Conservation (phyloP, 805 yeast species). For the Metschnikowia lachancei region DNA sequence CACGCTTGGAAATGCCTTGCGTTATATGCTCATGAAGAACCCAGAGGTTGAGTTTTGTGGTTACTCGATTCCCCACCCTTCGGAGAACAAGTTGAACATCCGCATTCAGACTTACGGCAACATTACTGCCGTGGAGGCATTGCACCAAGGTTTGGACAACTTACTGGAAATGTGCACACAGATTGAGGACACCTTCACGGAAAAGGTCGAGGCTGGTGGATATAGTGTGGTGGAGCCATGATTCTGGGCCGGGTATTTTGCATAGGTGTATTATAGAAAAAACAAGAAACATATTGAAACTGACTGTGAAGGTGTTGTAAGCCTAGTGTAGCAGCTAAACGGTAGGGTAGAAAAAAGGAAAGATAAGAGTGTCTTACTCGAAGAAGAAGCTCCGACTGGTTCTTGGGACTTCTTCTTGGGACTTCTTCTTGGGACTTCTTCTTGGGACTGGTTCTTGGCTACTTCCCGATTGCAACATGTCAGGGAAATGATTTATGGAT, state of each 20-base stretch:
- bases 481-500: too few relatives aligned
- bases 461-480: too few relatives aligned
- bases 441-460: too few relatives aligned
- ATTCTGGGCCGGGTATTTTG: background rate
- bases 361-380: background rate
- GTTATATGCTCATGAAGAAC: constrained; percentile 94
- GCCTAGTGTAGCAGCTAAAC: too few relatives aligned
- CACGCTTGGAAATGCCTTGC: constrained; percentile 89
- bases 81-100: constrained; percentile 82
- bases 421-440: too few relatives aligned
- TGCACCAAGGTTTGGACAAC: constrained; percentile 87
- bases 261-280: constrained; percentile 8
- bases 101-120: constrained; percentile 91
- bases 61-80: constrained; percentile 97
- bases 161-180: constrained; percentile 77
- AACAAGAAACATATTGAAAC: too few relatives aligned
- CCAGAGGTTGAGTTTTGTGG: constrained; percentile 99
- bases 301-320: too few relatives aligned
- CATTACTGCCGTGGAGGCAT: constrained; percentile 86
- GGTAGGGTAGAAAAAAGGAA: background rate
- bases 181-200: constrained; percentile 75
- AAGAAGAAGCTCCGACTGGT: too few relatives aligned
- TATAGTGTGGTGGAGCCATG: constrained; percentile 51
- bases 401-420: too few relatives aligned
- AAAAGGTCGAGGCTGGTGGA: constrained; percentile 58